Evolutionary conservation across 805 yeast genomes (phyloP).

Genomic region (Candida sanyiensis): DNA sequence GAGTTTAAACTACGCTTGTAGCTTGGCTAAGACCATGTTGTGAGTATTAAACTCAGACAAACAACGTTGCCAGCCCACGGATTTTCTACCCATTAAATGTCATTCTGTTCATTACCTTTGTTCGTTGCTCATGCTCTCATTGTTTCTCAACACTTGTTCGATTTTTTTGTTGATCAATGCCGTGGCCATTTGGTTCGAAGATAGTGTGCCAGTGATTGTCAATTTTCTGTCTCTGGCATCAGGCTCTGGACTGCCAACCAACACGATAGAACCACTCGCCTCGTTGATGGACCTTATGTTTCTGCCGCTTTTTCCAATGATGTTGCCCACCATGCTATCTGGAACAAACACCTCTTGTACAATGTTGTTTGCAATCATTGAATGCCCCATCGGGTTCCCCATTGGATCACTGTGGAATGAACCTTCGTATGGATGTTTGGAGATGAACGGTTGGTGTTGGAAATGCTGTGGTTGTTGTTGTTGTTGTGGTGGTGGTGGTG

Average conservation of each 20-base stretch:
- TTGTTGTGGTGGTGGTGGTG: background rate
- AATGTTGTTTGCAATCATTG: constrained; percentile 30
- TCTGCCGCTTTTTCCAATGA: constrained; percentile 83
- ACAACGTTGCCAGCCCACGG: no score
- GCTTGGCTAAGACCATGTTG: no score
- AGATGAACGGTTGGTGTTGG: background rate
- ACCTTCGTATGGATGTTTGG: background rate
- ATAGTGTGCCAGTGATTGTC: constrained; percentile 60
- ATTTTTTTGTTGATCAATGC: constrained; percentile 63
- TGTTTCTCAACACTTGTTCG: constrained; percentile 56
- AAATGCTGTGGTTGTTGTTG: constrained; percentile 1
- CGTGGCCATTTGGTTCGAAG: constrained; percentile 67
- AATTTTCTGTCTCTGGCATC: constrained; percentile 55
- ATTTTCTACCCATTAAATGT: no score
- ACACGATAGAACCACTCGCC: constrained; percentile 68
- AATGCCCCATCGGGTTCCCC: background rate
- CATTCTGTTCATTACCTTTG: no score
- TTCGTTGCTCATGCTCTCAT: no score
- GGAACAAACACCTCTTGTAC: constrained; percentile 74
- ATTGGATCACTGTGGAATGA: background rate
- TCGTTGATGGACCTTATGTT: constrained; percentile 73
- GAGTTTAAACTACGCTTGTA: no score
- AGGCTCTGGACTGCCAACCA: constrained; percentile 54
- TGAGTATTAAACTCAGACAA: no score
- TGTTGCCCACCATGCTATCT: constrained; percentile 71